phyloP scores from a whole-genome alignment of 1,139 yeast genomes.

The Kurtzmaniella quercitrusa region DNA sequence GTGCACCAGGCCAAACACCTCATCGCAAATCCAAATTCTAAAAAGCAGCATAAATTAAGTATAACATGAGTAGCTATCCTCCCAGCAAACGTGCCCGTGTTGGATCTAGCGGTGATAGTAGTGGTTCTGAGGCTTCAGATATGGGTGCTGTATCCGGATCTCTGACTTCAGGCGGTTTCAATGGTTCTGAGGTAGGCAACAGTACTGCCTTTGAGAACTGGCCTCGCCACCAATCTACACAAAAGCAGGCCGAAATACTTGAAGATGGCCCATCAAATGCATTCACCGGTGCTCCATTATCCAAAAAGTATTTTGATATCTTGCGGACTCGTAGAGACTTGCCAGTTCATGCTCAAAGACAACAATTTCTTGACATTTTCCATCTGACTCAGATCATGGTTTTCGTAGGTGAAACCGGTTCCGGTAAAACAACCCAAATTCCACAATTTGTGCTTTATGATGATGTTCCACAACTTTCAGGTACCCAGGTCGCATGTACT shows the following conservation, averaged over 20 bases:
- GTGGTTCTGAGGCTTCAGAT: constrained; percentile 37
- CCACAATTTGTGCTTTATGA: constrained; percentile 94
- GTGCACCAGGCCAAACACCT: neutral
- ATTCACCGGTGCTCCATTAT: constrained; percentile 64
- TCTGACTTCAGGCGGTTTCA: neutral
- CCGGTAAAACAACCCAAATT: constrained; percentile 96
- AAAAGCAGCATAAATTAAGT: too few relatives aligned
- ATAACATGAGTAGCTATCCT: neutral
- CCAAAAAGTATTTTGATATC: constrained; percentile 70
- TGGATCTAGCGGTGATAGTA: constrained; percentile 48
- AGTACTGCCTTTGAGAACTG: neutral
- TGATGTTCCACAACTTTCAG: constrained; percentile 79
- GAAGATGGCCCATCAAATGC: constrained; percentile 71
- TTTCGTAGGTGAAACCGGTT: constrained; percentile 97
- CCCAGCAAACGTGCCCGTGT: constrained; percentile 28
- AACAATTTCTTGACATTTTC: constrained; percentile 77
- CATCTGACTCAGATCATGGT: constrained; percentile 93
- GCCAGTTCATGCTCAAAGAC: constrained; percentile 93
- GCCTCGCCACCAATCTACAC: constrained; percentile 65
- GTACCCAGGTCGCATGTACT: constrained; percentile 88
- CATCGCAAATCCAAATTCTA: neutral
- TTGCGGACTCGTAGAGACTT: constrained; percentile 74
- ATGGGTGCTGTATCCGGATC: neutral
- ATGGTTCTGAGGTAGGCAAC: too few relatives aligned
- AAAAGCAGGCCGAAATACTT: constrained; percentile 59